A percentile compares a stretch with the other conserved stretches of the same genome.
Evolutionary conservation across 179 eudicot species (phyloP).

Genomic region (Heliamphora pulchella): DNA sequence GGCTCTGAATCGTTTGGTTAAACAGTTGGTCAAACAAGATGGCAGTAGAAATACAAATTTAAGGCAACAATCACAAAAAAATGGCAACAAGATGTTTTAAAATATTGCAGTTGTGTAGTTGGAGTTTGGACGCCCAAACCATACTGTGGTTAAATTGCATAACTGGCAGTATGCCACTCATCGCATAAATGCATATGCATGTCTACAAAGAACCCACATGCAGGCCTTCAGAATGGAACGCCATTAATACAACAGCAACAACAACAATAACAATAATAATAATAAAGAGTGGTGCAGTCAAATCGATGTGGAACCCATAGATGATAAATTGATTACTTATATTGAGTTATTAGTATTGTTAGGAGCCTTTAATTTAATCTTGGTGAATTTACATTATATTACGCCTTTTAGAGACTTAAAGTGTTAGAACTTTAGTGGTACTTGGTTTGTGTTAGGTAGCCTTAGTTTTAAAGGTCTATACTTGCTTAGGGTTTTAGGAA

Average conservation of each 20-base stretch:
- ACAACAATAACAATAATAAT: background rate
- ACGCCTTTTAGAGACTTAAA: background rate
- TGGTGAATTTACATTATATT: background rate
- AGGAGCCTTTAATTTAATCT: background rate
- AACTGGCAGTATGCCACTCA: background rate
- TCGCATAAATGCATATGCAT: background rate
- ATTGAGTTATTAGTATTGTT: too few species aligned
- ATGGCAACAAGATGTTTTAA: background rate
- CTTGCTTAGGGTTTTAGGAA: background rate
- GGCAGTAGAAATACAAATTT: background rate
- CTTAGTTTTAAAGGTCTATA: background rate
- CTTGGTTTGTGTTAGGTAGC: background rate
- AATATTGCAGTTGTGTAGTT: background rate
- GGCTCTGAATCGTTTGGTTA: background rate
- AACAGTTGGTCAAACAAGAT: slow-evolving; percentile 2
- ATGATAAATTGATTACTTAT: too few species aligned
- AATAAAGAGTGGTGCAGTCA: too few species aligned
- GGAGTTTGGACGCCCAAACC: background rate
- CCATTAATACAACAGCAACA: background rate
- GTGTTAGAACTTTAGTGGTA: background rate
- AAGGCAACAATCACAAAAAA: background rate
- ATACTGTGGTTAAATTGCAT: background rate
- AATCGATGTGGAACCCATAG: too few species aligned
- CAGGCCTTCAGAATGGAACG: background rate
- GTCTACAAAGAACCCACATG: background rate